phyloP scores from a whole-genome alignment of 148 eudicot species.

The Linanthus parryae region DNA sequence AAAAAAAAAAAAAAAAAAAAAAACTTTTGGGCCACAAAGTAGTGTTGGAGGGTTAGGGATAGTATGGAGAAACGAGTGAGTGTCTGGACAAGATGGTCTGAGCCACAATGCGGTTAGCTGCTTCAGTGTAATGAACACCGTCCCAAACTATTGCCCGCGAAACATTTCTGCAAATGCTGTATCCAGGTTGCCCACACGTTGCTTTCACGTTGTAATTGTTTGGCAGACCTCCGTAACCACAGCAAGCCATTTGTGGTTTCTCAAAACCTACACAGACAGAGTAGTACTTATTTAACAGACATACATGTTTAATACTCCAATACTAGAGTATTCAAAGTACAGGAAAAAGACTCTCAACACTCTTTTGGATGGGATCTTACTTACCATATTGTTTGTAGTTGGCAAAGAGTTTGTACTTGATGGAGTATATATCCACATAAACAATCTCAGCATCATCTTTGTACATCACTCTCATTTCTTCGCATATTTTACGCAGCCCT shows the following conservation, averaged over 20 bases:
- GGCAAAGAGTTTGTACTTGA: constrained; percentile 30
- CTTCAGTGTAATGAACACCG: constrained; percentile 50
- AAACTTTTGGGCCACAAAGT: too few relatives aligned
- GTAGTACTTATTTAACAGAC: too few relatives aligned
- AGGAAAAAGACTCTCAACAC: too few relatives aligned
- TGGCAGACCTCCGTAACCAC: constrained; percentile 39
- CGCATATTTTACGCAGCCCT: constrained; percentile 17
- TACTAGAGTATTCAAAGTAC: too few relatives aligned
- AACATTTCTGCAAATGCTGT: constrained; percentile 31
- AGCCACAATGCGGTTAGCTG: constrained; percentile 38
- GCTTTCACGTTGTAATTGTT: constrained; percentile 36
- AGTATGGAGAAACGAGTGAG: too few relatives aligned
- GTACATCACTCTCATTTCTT: constrained; percentile 18
- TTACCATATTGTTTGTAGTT: constrained; percentile 28
- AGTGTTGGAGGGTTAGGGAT: too few relatives aligned
- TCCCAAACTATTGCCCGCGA: constrained; percentile 38
- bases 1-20: too few relatives aligned
- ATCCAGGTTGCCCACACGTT: constrained; percentile 42
- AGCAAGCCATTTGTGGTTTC: constrained; percentile 36
- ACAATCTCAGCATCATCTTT: constrained; percentile 32
- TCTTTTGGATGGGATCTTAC: too few relatives aligned
- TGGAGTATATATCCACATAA: constrained; percentile 32
- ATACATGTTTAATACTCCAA: too few relatives aligned
- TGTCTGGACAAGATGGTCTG: constrained; percentile 10
- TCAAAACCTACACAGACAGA: constrained; percentile 36